These are phyloP conservation scores for Chenopodium formosanum DNA, from an alignment of 148 eudicot species.

Conservation along the genomic window DNA sequence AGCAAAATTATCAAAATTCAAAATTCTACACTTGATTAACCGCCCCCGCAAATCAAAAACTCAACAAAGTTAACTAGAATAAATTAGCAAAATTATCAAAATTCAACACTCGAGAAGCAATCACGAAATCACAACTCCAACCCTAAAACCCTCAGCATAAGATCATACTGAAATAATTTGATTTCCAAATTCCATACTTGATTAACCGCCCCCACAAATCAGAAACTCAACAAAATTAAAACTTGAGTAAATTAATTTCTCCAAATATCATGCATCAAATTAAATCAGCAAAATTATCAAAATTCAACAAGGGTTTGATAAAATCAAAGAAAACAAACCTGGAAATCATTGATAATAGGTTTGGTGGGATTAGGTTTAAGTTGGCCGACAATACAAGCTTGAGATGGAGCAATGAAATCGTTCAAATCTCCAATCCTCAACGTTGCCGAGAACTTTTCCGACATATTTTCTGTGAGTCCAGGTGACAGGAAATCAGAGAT, in stretches of 20 bases:
- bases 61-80: too few relatives aligned
- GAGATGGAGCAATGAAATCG: slow-evolving; percentile 86
- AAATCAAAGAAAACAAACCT: not conserved
- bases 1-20: not conserved
- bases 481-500: too few relatives aligned
- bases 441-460: slow-evolving; percentile 71
- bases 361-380: slow-evolving; percentile 27
- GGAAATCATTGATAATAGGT: not conserved
- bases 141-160: too few relatives aligned
- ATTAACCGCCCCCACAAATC: not conserved
- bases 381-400: slow-evolving; percentile 76
- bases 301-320: not conserved
- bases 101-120: too few relatives aligned
- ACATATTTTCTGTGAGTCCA: not conserved
- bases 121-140: too few relatives aligned
- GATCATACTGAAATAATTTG: too few relatives aligned
- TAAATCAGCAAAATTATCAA: not conserved
- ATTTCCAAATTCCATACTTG: not conserved
- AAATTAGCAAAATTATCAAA: too few relatives aligned
- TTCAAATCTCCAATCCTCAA: slow-evolving; percentile 77
- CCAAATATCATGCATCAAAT: not conserved
- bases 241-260: not conserved
- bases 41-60: too few relatives aligned
- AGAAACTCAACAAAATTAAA: not conserved
- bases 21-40: too few relatives aligned